Percentiles rank a stretch among this genome's conserved stretches.
These are phyloP conservation scores for Ceraceosorus bombacis DNA, from an alignment of 1,284 basidiomycete genomes.

Conservation along the genomic window DNA sequence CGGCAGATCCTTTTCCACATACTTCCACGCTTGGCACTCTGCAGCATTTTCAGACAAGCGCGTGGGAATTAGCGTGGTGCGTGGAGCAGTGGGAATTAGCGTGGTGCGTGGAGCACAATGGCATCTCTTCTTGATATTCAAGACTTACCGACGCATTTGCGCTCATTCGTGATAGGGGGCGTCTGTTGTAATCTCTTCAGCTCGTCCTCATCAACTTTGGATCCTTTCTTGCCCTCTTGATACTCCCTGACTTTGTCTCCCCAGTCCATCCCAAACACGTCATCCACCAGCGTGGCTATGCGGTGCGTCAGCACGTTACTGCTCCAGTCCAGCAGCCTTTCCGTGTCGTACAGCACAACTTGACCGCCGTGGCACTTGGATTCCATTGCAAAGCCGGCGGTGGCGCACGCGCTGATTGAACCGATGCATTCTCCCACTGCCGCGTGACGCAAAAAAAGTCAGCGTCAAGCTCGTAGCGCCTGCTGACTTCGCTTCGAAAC, in stretches of 20 bases:
- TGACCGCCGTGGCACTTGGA: constrained; percentile 69
- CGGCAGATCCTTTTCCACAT: no score
- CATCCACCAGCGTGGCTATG: constrained; percentile 67
- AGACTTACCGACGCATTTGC: background rate
- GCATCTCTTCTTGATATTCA: no score
- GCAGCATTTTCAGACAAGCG: no score
- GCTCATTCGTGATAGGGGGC: background rate
- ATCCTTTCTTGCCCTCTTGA: background rate
- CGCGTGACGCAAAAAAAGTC: no score
- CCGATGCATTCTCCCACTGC: constrained; percentile 40
- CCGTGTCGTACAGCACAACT: constrained; percentile 79
- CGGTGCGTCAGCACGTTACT: constrained; percentile 70
- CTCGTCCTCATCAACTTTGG: background rate
- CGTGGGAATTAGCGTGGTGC: no score
- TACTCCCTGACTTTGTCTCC: constrained; percentile 34
- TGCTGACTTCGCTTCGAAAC: background rate
- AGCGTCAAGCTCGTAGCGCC: no score
- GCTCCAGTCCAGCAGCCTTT: constrained; percentile 71
- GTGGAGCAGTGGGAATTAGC: no score
- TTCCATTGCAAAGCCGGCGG: constrained; percentile 46
- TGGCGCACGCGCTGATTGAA: constrained; percentile 33
- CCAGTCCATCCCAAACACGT: constrained; percentile 70
- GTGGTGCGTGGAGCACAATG: no score
- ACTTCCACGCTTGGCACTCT: no score
- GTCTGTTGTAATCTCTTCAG: background rate